These are phyloP conservation scores for Punica granatum DNA, from an alignment of 345 rosid species.

Conservation along the genomic window DNA sequence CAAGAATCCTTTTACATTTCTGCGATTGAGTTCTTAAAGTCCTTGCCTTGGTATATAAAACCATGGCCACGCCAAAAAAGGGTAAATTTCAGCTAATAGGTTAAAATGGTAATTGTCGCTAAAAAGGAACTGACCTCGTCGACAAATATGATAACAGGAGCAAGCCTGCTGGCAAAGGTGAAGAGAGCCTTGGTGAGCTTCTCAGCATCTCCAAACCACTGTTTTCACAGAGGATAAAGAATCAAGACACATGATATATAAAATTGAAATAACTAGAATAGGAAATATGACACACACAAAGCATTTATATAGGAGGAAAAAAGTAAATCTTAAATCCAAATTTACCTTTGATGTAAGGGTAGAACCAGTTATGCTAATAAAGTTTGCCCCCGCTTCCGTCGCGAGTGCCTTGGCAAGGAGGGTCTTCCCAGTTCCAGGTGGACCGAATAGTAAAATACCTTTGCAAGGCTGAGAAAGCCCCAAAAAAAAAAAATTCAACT, in stretches of 20 bases:
- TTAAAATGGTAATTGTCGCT: neutral
- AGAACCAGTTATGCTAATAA: slow-evolving; percentile 96
- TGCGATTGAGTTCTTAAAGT: neutral
- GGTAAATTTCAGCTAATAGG: neutral
- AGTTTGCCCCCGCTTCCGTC: slow-evolving; percentile 95
- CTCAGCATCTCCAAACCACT: slow-evolving; percentile 99
- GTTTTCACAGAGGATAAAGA: slow-evolving; percentile 13
- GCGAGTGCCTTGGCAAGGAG: slow-evolving; percentile 97
- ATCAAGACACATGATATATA: neutral
- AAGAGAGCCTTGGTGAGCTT: slow-evolving; percentile 95
- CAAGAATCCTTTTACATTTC: neutral
- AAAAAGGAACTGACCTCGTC: slow-evolving; percentile 63
- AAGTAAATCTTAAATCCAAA: neutral
- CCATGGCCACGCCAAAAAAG: neutral
- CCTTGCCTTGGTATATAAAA: neutral
- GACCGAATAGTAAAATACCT: slow-evolving; percentile 97
- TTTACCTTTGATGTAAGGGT: slow-evolving; percentile 96
- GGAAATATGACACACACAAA: neutral
- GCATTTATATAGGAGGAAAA: neutral
- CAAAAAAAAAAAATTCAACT: slow-evolving; percentile 15
- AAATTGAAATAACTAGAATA: neutral
- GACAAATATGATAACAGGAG: slow-evolving; percentile 92
- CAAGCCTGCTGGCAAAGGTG: slow-evolving; percentile 87
- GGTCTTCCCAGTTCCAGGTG: slow-evolving; percentile 99
- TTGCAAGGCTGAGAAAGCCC: slow-evolving; percentile 97